Base-by-base conservation (phyloP, 1,284 basidiomycete species). In the Boletus sp. region DNA sequence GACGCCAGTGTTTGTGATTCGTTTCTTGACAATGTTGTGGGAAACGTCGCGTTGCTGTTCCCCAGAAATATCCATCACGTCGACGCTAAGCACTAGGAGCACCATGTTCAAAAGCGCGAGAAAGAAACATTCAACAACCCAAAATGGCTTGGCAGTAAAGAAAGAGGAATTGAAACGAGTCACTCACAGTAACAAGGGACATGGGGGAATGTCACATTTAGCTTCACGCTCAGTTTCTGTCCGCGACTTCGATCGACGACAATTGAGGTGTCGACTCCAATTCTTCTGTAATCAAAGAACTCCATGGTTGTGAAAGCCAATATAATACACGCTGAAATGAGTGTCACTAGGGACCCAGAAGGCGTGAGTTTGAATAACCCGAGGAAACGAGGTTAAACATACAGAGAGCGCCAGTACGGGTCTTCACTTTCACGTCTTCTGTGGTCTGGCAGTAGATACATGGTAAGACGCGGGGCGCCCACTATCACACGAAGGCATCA, bases 401-500 rank as follows among this genome's bases (percentile, higher is more conserved):
- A 94, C 92, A 76, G 60, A 95, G 74, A 60, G 91, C 93, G 57
- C 93, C 93, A 33, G 91, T 94, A 55, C 90, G 81, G 34, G 94
- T 97, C 76, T 93, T 93, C 72, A 97, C 90, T 74, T 96, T 96
- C 55, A 97, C 94, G 77, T 97, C 94, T 65, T 97, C 94, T 71
- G 91, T 91, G 30, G 94, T 97, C 94, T 95, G 63, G 56, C 3
- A 53, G 30, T 34, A 42, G 32, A 37, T 33, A 44, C 47, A 41
- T 43, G 10, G 49, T 55, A 37, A 64, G 53, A 34, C 29, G 17
- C 25, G 16, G 19, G 37, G 25, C 34, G 41, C 19, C 43, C 39
- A 54, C 46, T 54, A 51, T 45, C 43, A 49, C 49, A 25, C 26
- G 26, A 37, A 42, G 33, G 38, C 14, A 8, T 9, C 19, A 37